Evolutionary conservation across 805 yeast genomes (phyloP).

Genomic region (Blastobotrys peoriensis): DNA sequence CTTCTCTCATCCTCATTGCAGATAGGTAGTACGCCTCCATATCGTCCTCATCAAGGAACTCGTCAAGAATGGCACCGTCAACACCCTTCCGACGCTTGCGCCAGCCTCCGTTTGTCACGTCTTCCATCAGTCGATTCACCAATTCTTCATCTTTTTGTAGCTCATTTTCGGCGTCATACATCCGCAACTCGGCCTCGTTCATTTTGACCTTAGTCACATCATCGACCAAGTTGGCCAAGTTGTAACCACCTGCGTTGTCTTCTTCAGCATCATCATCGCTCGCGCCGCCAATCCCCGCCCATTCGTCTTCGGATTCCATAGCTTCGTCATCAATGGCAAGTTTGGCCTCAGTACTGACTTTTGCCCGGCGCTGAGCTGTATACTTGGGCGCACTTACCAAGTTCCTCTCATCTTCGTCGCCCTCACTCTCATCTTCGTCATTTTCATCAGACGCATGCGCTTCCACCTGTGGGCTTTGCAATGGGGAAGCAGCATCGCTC

Average conservation of each 20-base stretch:
- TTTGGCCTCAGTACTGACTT: constrained; percentile 7
- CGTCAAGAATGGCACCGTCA: constrained; percentile 12
- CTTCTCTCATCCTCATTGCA: constrained; percentile 16
- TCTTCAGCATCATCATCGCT: constrained; percentile 20
- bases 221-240: constrained; percentile 21
- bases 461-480: background rate
- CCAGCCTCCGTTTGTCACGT: constrained; percentile 24
- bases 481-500: no score
- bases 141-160: constrained; percentile 17
- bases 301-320: constrained; percentile 26
- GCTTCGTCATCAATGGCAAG: constrained; percentile 24
- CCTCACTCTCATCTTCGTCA: constrained; percentile 2
- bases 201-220: constrained; percentile 9
- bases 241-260: constrained; percentile 12
- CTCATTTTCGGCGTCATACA: constrained; percentile 18
- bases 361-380: no score
- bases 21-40: constrained; percentile 13
- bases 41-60: constrained; percentile 14
- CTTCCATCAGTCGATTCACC: constrained; percentile 21
- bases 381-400: no score
- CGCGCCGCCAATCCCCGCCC: constrained; percentile 28
- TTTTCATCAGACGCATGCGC: constrained; percentile 9
- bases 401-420: background rate
- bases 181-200: constrained; percentile 14
- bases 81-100: constrained; percentile 11